A percentile compares a stretch with the other conserved stretches of the same genome.
phyloP scores from a whole-genome alignment of 2,329 filamentous ascomycete genomes.

The Pyrenochaeta sp. region DNA sequence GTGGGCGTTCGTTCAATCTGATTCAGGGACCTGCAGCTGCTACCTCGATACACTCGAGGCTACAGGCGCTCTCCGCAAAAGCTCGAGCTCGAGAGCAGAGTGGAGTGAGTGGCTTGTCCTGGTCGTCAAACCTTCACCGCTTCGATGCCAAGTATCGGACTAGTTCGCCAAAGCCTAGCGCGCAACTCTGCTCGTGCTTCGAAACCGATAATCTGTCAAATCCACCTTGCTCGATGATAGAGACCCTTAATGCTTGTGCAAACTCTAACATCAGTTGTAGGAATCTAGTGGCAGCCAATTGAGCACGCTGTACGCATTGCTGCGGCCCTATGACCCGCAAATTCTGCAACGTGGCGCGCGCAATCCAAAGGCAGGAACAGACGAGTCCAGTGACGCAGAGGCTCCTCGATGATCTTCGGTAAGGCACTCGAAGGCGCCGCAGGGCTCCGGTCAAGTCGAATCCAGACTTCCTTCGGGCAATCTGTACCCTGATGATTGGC shows the following conservation, averaged over 20 bases:
- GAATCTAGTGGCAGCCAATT: slow-evolving; percentile 12
- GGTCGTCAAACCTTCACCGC: slow-evolving; percentile 27
- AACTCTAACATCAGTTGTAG: slow-evolving; percentile 14
- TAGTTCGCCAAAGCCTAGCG: background rate
- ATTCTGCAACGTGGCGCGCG: slow-evolving; percentile 21
- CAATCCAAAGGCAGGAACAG: slow-evolving; percentile 6
- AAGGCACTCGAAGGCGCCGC: slow-evolving; percentile 15
- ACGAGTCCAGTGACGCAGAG: slow-evolving; percentile 9
- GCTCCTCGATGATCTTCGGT: slow-evolving; percentile 10
- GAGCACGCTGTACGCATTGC: slow-evolving; percentile 2
- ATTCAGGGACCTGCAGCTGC: slow-evolving; percentile 13
- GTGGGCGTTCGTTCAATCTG: background rate
- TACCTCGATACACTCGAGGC: slow-evolving; percentile 4
- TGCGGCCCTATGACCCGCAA: slow-evolving; percentile 13
- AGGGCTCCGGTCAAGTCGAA: slow-evolving; percentile 20
- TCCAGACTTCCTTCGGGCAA: slow-evolving; percentile 26
- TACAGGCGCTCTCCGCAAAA: slow-evolving; percentile 21
- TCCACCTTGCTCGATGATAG: too few relatives aligned
- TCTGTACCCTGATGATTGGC: slow-evolving; percentile 16
- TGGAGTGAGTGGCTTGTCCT: slow-evolving; percentile 4
- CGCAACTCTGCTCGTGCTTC: background rate
- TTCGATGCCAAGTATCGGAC: slow-evolving; percentile 7
- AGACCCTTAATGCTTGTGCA: too few relatives aligned
- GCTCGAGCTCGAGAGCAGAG: slow-evolving; percentile 20
- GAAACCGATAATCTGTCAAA: too few relatives aligned